A percentile compares a stretch with the other conserved stretches of the same genome.
Conservation (phyloP, 1,284 basidiomycete genomes). For the Phlebopus sp. region DNA sequence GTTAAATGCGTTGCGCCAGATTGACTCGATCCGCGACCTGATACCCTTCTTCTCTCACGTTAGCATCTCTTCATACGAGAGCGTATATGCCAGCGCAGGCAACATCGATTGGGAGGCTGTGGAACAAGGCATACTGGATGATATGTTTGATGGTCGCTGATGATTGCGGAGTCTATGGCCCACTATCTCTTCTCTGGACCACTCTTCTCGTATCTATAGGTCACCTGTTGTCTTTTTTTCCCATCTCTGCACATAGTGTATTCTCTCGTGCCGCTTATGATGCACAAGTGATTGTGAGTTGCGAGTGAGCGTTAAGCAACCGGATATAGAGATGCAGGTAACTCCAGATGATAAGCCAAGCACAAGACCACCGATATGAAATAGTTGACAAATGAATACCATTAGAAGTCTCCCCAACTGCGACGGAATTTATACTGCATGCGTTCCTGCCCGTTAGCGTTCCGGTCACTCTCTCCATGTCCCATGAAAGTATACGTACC, state of each 20-base stretch:
- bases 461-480: slow-evolving; percentile 22
- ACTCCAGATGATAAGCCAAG: slow-evolving; percentile 9
- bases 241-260: slow-evolving; percentile 8
- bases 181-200: not conserved
- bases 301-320: slow-evolving; percentile 1
- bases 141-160: slow-evolving; percentile 82
- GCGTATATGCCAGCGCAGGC: slow-evolving; percentile 76
- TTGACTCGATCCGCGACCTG: slow-evolving; percentile 80
- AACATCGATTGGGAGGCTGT: slow-evolving; percentile 86
- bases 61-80: slow-evolving; percentile 87
- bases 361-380: slow-evolving; percentile 5
- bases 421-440: slow-evolving; percentile 86
- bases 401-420: slow-evolving; percentile 80
- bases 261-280: slow-evolving; percentile 5
- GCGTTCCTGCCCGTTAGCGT: slow-evolving; percentile 48
- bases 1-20: slow-evolving; percentile 61
- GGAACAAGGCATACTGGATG: slow-evolving; percentile 74
- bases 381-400: slow-evolving; percentile 14
- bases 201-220: not conserved
- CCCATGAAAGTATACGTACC: slow-evolving; percentile 43
- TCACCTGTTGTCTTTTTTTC: not conserved
- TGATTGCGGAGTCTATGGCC: not conserved
- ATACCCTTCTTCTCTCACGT: slow-evolving; percentile 85
- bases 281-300: not conserved
- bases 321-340: slow-evolving; percentile 30